A percentile compares a stretch with the other conserved stretches of the same genome.
Evolutionary conservation across 2,329 filamentous ascomycete species (phyloP).

Genomic region (Eurotiales sp.): DNA sequence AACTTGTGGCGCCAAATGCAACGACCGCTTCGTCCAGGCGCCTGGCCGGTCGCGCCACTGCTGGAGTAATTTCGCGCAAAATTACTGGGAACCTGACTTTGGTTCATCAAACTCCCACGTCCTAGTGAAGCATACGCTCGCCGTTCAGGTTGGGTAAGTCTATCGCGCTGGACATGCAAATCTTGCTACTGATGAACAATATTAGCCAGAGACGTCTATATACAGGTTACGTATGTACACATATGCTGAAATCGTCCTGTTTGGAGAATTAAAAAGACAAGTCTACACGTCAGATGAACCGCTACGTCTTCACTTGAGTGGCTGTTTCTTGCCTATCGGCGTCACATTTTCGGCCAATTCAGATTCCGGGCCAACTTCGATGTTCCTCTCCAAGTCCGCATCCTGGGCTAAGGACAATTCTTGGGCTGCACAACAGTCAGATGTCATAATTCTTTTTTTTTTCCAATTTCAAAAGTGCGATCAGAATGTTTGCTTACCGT

Average conservation of each 20-base stretch:
- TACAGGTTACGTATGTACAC: not conserved
- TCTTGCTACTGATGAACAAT: no score
- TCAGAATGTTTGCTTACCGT: conserved; percentile 56
- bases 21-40: not conserved
- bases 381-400: conserved; percentile 38
- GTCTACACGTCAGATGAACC: not conserved
- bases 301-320: not conserved
- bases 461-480: not conserved
- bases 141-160: not conserved
- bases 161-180: not conserved
- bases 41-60: not conserved
- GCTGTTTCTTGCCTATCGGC: conserved; percentile 4
- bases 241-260: not conserved
- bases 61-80: not conserved
- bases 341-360: conserved; percentile 7
- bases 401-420: conserved; percentile 52
- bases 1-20: not conserved
- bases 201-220: not conserved
- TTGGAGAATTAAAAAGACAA: not conserved
- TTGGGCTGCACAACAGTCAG: conserved; percentile 48
- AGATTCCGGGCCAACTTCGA: conserved; percentile 31
- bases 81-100: not conserved
- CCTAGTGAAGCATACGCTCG: not conserved
- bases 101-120: not conserved
- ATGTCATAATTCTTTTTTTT: not conserved